Conservation (phyloP, 2,329 filamentous ascomycete genomes). For the Davidsoniella neocaledoniae region DNA sequence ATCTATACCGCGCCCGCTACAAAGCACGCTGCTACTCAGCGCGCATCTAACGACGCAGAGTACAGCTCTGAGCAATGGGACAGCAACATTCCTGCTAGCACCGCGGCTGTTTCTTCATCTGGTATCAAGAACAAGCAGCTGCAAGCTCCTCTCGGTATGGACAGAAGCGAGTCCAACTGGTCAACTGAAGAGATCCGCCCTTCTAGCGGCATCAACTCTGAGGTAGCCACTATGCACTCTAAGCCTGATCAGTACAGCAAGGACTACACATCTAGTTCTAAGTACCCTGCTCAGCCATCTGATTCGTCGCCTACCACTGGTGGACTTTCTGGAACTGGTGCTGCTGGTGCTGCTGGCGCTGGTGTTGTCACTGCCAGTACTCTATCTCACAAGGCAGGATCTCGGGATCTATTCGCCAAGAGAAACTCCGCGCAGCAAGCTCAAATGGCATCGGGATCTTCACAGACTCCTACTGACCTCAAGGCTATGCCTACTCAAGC, state of each 20-base stretch:
- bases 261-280: background rate
- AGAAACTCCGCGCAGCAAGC: background rate
- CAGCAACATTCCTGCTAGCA: background rate
- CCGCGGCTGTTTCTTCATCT: background rate
- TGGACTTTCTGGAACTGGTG: background rate
- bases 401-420: background rate
- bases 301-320: background rate
- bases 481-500: too few species aligned
- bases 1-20: background rate
- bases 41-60: background rate
- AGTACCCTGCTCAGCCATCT: background rate
- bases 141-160: background rate
- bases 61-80: constrained; percentile 6
- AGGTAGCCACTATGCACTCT: background rate
- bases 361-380: background rate
- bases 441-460: too few species aligned
- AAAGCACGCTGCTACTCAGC: background rate
- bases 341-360: constrained; percentile 1
- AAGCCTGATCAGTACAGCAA: background rate
- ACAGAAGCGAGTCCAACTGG: constrained; percentile 7
- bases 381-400: background rate
- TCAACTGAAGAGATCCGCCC: constrained; percentile 11
- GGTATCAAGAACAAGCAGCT: constrained; percentile 2
- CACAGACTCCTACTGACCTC: too few species aligned
- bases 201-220: background rate